phyloP scores from a whole-genome alignment of 805 yeast species.

The Yarrowia hollandica region DNA sequence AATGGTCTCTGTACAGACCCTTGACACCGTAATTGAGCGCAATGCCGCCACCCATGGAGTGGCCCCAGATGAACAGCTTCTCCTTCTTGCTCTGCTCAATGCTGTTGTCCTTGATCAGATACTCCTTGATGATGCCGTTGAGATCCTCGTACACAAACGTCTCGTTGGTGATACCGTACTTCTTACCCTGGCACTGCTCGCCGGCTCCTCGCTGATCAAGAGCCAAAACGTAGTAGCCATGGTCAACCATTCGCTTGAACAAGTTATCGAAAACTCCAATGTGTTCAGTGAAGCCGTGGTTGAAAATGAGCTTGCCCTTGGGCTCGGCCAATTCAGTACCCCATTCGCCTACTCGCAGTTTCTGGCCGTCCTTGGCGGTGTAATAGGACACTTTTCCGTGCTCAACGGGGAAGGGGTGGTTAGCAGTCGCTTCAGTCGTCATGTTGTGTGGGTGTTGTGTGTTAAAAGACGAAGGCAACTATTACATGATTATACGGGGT shows the following conservation, averaged over 20 bases:
- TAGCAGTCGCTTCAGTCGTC: not conserved
- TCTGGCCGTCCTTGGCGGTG: conserved; percentile 28
- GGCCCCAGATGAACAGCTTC: conserved; percentile 41
- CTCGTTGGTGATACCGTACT: conserved; percentile 42
- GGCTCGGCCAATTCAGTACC: conserved; percentile 10
- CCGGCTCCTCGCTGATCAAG: conserved; percentile 48
- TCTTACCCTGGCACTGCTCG: conserved; percentile 38
- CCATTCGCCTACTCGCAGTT: conserved; percentile 25
- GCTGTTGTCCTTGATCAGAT: conserved; percentile 7
- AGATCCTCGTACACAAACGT: conserved; percentile 39
- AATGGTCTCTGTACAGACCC: conserved; percentile 39
- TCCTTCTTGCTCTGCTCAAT: conserved; percentile 17
- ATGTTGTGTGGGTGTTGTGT: not conserved
- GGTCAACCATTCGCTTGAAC: conserved; percentile 38
- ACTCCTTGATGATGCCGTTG: conserved; percentile 37
- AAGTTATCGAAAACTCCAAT: conserved; percentile 39
- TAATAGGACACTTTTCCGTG: conserved; percentile 14
- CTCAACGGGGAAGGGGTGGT: conserved; percentile 12
- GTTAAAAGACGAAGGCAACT: too few species aligned
- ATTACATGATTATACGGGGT: too few species aligned
- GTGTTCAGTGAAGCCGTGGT: conserved; percentile 45
- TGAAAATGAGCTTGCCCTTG: conserved; percentile 40
- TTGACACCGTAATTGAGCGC: conserved; percentile 42
- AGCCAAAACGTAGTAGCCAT: conserved; percentile 42
- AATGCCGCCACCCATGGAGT: conserved; percentile 46